A percentile compares a stretch with the other conserved stretches of the same genome.
Evolutionary conservation across 495 filamentous ascomycete genomes (phyloP).

Genomic region (Halenospora varia): DNA sequence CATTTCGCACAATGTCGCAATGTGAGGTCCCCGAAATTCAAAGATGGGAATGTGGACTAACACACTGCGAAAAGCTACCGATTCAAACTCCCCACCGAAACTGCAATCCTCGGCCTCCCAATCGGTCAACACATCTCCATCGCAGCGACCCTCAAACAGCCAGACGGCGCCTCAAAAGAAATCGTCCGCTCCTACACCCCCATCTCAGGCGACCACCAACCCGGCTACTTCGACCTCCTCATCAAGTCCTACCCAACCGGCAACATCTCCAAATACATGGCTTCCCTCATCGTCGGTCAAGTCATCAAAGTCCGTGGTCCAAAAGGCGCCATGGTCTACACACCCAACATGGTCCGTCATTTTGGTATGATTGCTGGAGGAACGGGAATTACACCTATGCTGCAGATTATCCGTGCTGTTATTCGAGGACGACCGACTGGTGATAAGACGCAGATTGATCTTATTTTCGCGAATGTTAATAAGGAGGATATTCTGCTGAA

Average conservation of each 20-base stretch:
- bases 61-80: conserved; percentile 63
- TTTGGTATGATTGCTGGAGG: conserved; percentile 98
- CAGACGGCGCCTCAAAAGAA: conserved; percentile 71
- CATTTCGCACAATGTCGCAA: conserved; percentile 95
- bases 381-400: conserved; percentile 97
- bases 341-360: conserved; percentile 86
- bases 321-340: conserved; percentile 96
- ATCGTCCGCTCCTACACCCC: conserved; percentile 96
- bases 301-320: conserved; percentile 86
- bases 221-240: conserved; percentile 93
- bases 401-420: conserved; percentile 90
- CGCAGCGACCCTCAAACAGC: conserved; percentile 62
- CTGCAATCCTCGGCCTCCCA: conserved; percentile 85
- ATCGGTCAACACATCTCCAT: conserved; percentile 99
- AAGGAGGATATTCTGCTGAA: conserved; percentile 86
- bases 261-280: conserved; percentile 92
- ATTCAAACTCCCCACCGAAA: conserved; percentile 72
- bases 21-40: conserved; percentile 43
- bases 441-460: conserved; percentile 83
- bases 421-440: conserved; percentile 73
- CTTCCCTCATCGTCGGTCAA: conserved; percentile 74
- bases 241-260: conserved; percentile 97
- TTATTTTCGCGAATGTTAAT: conserved; percentile 97
- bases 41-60: conserved; percentile 9
- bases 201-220: conserved; percentile 85